Evolutionary conservation across 2,329 filamentous ascomycete genomes (phyloP).

Genomic region (Colletotrichum tabaci): DNA sequence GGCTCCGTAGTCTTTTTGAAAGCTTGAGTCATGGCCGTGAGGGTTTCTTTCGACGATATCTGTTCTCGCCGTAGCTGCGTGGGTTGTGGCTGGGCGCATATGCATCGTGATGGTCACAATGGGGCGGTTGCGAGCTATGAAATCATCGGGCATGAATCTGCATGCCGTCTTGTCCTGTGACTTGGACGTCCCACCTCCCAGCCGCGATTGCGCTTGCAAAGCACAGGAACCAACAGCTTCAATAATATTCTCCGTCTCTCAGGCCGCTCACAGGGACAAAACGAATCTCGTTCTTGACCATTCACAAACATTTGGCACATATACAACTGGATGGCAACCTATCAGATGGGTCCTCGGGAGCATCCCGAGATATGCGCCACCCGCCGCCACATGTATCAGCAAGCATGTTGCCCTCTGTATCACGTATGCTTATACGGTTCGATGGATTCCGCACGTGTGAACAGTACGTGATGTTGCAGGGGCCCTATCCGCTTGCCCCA

Average conservation of each 20-base stretch:
- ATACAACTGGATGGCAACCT: not conserved
- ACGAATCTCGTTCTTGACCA: too few species aligned
- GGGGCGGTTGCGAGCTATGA: not conserved
- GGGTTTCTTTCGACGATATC: not conserved
- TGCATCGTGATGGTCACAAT: not conserved
- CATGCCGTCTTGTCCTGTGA: not conserved
- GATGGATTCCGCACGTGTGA: not conserved
- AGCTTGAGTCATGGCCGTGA: conserved; percentile 15
- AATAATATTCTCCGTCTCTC: too few species aligned
- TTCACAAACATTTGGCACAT: too few species aligned
- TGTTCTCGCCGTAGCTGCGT: not conserved
- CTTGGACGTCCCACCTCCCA: not conserved
- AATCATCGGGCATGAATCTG: not conserved
- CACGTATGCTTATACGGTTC: conserved; percentile 9
- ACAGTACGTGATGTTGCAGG: not conserved
- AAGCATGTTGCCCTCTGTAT: not conserved
- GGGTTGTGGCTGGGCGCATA: not conserved
- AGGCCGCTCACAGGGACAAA: too few species aligned
- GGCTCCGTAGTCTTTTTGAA: too few species aligned
- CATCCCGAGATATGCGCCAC: not conserved
- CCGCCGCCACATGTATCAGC: conserved; percentile 1
- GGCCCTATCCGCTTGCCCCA: not conserved
- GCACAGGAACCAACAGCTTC: too few species aligned
- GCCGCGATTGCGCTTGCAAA: too few species aligned
- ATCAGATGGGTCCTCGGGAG: not conserved